These are phyloP conservation scores for Dioszegia hungarica DNA, from an alignment of 768 basidiomycete genomes.

Conservation along the genomic window DNA sequence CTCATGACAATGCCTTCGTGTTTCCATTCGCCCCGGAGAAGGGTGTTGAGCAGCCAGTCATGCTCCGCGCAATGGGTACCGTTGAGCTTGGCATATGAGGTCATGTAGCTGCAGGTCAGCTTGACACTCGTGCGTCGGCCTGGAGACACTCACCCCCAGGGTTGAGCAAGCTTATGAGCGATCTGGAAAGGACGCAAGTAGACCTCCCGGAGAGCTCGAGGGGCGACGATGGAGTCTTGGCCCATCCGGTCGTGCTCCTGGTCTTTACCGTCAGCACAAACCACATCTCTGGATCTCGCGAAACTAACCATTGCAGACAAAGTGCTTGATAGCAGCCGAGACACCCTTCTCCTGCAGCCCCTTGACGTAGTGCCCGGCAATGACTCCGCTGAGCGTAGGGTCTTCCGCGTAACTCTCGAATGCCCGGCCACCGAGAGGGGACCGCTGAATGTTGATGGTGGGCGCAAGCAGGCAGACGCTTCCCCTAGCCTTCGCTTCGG, in stretches of 20 bases:
- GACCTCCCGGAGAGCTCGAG: slow-evolving; percentile 59
- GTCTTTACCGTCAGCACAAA: slow-evolving; percentile 9
- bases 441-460: slow-evolving; percentile 71
- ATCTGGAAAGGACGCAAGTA: slow-evolving; percentile 66
- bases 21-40: slow-evolving; percentile 68
- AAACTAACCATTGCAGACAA: slow-evolving; percentile 49
- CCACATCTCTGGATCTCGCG: neutral
- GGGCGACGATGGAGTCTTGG: slow-evolving; percentile 52
- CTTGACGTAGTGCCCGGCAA: slow-evolving; percentile 68
- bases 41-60: slow-evolving; percentile 57
- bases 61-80: slow-evolving; percentile 70
- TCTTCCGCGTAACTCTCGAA: slow-evolving; percentile 51
- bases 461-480: slow-evolving; percentile 61
- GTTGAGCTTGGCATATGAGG: slow-evolving; percentile 53
- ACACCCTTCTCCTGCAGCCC: slow-evolving; percentile 74
- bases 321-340: slow-evolving; percentile 74
- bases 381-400: slow-evolving; percentile 65
- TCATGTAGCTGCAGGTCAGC: slow-evolving; percentile 10
- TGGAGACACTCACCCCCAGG: slow-evolving; percentile 52
- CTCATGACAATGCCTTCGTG: slow-evolving; percentile 73
- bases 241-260: slow-evolving; percentile 62
- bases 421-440: slow-evolving; percentile 51
- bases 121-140: slow-evolving; percentile 12
- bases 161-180: slow-evolving; percentile 54
- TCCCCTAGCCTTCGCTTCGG: slow-evolving; percentile 63